phyloP scores from a whole-genome alignment of 2,329 filamentous ascomycete genomes.

The Biscogniauxia mediterranea region DNA sequence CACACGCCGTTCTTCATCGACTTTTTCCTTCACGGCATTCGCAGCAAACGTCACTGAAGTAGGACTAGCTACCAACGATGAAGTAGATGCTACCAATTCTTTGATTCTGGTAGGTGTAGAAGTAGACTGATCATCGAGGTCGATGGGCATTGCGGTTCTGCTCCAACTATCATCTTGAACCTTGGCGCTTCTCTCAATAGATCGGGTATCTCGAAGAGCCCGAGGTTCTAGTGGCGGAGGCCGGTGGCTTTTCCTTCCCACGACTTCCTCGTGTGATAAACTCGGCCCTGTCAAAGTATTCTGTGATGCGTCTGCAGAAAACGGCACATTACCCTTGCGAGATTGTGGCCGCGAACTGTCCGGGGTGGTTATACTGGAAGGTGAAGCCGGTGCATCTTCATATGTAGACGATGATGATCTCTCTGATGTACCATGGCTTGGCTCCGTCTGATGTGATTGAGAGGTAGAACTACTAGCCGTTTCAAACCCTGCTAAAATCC shows the following conservation, averaged over 20 bases:
- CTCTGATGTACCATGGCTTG: constrained; percentile 34
- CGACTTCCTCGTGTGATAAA: constrained; percentile 12
- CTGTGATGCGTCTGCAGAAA: constrained; percentile 19
- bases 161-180: constrained; percentile 25
- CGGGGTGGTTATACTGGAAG: constrained; percentile 39
- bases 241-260: constrained; percentile 8
- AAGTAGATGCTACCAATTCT: constrained; percentile 6
- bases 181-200: constrained; percentile 7
- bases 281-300: constrained; percentile 2
- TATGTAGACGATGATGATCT: constrained; percentile 43
- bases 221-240: constrained; percentile 9
- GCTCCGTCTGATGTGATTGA: constrained; percentile 25
- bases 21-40: constrained; percentile 18
- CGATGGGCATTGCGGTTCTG: constrained; percentile 23
- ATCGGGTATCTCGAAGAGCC: constrained; percentile 7
- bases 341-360: constrained; percentile 45
- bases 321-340: constrained; percentile 31
- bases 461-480: constrained; percentile 21
- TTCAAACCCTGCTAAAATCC: constrained; percentile 19
- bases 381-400: constrained; percentile 38
- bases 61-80: constrained; percentile 20
- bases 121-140: constrained; percentile 23
- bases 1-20: constrained; percentile 13
- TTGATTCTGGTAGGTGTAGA: constrained; percentile 10
- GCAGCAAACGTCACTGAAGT: constrained; percentile 24